Base-by-base conservation (phyloP, 2,329 filamentous ascomycete genomes). In the Botrytis aclada region DNA sequence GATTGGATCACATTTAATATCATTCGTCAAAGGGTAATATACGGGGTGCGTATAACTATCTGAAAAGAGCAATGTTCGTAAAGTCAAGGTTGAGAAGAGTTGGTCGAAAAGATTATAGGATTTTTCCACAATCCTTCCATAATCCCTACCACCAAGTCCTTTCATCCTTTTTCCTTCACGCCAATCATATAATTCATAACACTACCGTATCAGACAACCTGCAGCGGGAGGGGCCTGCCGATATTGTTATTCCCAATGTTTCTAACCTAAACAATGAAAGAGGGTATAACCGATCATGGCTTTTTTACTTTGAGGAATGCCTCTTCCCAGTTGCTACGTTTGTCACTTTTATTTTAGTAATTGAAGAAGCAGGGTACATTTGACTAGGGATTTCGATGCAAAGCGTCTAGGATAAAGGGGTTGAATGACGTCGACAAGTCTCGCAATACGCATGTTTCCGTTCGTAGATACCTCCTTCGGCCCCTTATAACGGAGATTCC, bases 211-310 rank as follows among this genome's bases (percentile, higher is more conserved):
- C 61, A 37, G 43, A 71, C 34, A 63, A 29, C 45, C 18, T 72
- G 47, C 70, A 72, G 62, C 70, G 51, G 70, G 70, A 72, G 70
- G 43, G n/a, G n/a, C 39, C 51, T 66, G 47, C 61, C 62, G 47
- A 60, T 51, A 14, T 45, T n/a, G 5, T 56, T 45, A 32, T 29
- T 51, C 37, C 20, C 20, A 29, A 39, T 29, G 29, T 67, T 54
- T 20, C 25, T 56, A 66, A 39, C 32, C 34, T 32, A 34, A 54
- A 51, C 10, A 67, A 25, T n/a, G 34, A 34, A 56, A 41, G 25
- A 29, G 5, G 47, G n/a, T 34, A 32, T 47, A 41, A 34, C 25
- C 3, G 34, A 56, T 29, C 14, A 56, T 39, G 14, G 22, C 47
- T 18, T 41, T 29, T 67, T 51, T 56, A 8, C 25, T 29, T 32